These are phyloP conservation scores for Sicyos edulis DNA, from an alignment of 306 rosid genomes.

Conservation along the genomic window DNA sequence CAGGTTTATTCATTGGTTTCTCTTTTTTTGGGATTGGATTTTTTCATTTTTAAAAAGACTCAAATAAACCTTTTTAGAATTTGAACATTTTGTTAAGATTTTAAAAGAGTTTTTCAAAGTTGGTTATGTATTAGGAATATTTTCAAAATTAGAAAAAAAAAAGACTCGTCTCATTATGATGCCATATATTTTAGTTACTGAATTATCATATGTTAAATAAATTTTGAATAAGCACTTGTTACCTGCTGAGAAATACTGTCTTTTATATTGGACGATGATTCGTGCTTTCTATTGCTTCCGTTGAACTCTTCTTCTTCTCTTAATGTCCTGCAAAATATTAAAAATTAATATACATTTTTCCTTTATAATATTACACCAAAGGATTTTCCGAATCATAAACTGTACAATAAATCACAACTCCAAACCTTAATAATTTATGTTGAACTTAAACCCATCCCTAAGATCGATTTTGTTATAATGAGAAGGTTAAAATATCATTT, in stretches of 20 bases:
- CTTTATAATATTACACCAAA: too few species aligned
- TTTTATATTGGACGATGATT: not conserved
- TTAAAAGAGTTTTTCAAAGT: not conserved
- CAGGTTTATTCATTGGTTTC: not conserved
- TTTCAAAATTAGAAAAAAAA: not conserved
- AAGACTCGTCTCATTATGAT: not conserved
- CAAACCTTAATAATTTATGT: not conserved
- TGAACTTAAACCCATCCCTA: too few species aligned
- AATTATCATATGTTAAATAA: not conserved
- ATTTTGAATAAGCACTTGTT: not conserved
- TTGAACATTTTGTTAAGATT: not conserved
- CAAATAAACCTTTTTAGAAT: not conserved
- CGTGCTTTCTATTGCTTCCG: not conserved
- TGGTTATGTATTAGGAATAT: not conserved
- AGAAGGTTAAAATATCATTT: too few species aligned
- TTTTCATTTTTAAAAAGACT: not conserved
- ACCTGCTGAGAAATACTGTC: conserved; percentile 14
- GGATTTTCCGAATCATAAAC: too few species aligned
- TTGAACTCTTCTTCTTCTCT: not conserved
- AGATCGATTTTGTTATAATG: too few species aligned
- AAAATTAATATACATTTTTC: not conserved
- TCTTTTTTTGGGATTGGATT: too few species aligned
- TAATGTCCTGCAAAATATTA: conserved; percentile 2
- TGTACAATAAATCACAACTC: too few species aligned
- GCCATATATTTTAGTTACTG: not conserved